A percentile compares a stretch with the other conserved stretches of the same genome.
Conservation (phyloP, 2,329 filamentous ascomycete genomes). For the Fusarium subglutinans region DNA sequence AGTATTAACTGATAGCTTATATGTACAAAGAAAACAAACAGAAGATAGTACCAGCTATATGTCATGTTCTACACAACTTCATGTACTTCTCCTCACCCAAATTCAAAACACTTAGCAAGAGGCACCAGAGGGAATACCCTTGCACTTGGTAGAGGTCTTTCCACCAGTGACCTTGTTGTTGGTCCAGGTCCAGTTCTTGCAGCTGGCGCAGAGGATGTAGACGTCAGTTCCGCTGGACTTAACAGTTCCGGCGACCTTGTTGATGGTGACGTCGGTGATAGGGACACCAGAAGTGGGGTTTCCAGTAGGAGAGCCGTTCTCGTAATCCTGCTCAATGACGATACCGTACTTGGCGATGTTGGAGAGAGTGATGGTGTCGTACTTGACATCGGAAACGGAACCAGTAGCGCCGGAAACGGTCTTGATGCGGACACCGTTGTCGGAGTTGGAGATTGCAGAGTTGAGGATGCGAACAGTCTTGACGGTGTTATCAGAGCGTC, state of each 20-base stretch:
- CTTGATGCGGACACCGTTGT: slow-evolving; percentile 64
- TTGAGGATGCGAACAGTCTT: slow-evolving; percentile 59
- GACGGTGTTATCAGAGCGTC: slow-evolving; percentile 62
- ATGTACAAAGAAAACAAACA: background rate
- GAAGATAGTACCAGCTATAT: background rate
- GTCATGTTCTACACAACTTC: background rate
- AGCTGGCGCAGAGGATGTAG: slow-evolving; percentile 63
- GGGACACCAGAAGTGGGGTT: slow-evolving; percentile 60
- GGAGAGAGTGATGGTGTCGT: slow-evolving; percentile 54
- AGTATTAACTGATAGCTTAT: background rate
- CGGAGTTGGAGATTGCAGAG: slow-evolving; percentile 60
- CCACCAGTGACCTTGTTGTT: slow-evolving; percentile 62
- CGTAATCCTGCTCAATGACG: slow-evolving; percentile 56
- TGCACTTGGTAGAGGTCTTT: slow-evolving; percentile 47
- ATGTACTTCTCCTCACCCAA: background rate
- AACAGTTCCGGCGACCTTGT: slow-evolving; percentile 56
- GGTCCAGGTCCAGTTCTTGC: slow-evolving; percentile 62
- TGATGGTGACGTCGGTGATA: slow-evolving; percentile 60
- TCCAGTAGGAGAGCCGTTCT: slow-evolving; percentile 58
- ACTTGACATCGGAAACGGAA: slow-evolving; percentile 54
- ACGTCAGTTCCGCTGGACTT: slow-evolving; percentile 51
- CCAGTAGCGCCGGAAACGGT: slow-evolving; percentile 58
- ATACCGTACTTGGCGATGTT: slow-evolving; percentile 54
- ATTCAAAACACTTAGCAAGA: slow-evolving; percentile 25
- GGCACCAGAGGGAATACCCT: slow-evolving; percentile 41